Evolutionary conservation across 208 protist species (phyloP), one percentile per base, ranked within the genome.

Genomic region (Leishmania martiniquensis): DNA sequence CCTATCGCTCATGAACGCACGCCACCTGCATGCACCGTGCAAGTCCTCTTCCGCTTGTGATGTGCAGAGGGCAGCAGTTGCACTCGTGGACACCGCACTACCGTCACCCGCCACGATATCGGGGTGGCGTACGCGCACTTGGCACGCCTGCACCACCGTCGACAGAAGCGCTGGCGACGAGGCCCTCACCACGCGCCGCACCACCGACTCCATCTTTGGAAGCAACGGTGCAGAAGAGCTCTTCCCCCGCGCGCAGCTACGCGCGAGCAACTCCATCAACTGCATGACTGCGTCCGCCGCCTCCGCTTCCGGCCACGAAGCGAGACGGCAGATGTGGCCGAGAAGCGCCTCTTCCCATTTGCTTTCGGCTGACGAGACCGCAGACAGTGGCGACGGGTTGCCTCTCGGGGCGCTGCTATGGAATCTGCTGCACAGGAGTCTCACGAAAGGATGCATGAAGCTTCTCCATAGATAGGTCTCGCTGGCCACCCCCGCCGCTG

Each of bases 1-100:
- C 25, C 72, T 32, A 13, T 74, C 59, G 42, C 76, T 75, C 22
- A 93, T 51, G 9, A 67, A 59, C 7, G 79, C 59, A n/a, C 78
- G 72, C 79, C 84, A 87, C 59, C 81, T 77, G 39, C 77, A 70
- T 6, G 49, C 52, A 10, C 51, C 82, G 47, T 32, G 68, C 29
- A 82, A 60, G 47, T 60, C n/a, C 25, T 75, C 76, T 34, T 79
- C 72, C 4, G 55, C 54, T 17, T 49, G 45, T 29, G 65, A 72
- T 37, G 22, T 13, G 77, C 44, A 57, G 45, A 37, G 42, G 6
- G 45, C 9, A 52, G 4, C 13, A 39, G 44, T 12, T 45, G 75
- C 32, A 17, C 17, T 67, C 29, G 10, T n/a, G 57, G 42, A n/a
- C 20, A 10, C 25, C 5, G n/a, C 45, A 22, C n/a, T 25, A 12